These are phyloP conservation scores for Rhizoclosmatium sp. DNA, from an alignment of 192 early-diverging fungal species.

Conservation along the genomic window DNA sequence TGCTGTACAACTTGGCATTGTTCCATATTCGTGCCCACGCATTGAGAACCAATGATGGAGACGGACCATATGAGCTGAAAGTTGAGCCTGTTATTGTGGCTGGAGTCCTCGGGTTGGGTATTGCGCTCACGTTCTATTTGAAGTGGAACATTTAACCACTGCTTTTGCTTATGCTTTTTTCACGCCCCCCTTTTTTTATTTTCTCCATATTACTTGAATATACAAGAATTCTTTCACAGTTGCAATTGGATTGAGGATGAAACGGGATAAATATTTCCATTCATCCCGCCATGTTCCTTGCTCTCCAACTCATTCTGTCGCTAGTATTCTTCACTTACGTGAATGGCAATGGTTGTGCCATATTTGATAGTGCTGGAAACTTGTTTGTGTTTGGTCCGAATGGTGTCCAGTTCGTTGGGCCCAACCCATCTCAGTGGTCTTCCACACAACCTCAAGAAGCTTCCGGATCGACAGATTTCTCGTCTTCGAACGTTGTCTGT, in stretches of 20 bases:
- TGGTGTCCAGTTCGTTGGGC: too few relatives aligned
- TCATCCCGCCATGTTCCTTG: too few relatives aligned
- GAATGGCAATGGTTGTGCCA: too few relatives aligned
- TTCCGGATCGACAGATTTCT: neutral
- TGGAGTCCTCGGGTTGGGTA: conserved; percentile 7
- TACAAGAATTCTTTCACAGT: neutral
- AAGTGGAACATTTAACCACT: neutral
- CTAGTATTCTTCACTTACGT: too few relatives aligned
- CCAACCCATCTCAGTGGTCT: too few relatives aligned
- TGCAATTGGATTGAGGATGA: neutral
- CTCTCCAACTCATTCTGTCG: too few relatives aligned
- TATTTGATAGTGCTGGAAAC: too few relatives aligned
- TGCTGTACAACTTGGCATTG: conserved; percentile 26
- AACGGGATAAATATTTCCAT: too few relatives aligned
- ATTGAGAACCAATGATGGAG: conserved; percentile 27
- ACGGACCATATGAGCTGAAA: conserved; percentile 38
- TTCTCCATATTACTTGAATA: neutral
- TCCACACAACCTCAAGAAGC: too few relatives aligned
- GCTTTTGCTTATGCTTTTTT: neutral
- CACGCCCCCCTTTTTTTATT: neutral
- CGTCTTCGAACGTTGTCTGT: conserved; percentile 28
- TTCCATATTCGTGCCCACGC: conserved; percentile 39
- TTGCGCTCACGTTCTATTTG: conserved; percentile 2
- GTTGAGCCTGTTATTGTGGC: conserved; percentile 28
- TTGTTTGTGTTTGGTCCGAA: too few relatives aligned